Conservation (phyloP, 495 filamentous ascomycete species). For the Pyrenula aspistea region DNA sequence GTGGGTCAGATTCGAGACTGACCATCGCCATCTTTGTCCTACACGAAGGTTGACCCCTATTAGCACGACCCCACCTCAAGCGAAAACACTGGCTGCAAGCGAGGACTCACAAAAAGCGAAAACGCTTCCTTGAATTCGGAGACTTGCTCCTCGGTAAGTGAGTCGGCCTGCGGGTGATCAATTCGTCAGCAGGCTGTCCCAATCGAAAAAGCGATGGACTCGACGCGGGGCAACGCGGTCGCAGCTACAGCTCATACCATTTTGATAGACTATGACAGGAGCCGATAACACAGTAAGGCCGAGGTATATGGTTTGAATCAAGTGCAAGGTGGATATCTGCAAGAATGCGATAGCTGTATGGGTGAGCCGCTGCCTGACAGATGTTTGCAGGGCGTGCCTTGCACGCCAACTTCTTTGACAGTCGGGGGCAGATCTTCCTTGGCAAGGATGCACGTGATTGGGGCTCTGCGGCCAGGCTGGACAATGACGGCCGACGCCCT, state of each 20-base stretch:
- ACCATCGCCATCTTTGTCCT: slow-evolving; percentile 99
- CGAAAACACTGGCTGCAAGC: slow-evolving; percentile 1
- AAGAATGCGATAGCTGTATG: not conserved
- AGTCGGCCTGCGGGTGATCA: slow-evolving; percentile 53
- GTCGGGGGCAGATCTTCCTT: not conserved
- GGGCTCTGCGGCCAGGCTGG: not conserved
- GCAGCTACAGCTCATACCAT: too few relatives aligned
- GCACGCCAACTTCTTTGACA: too few relatives aligned
- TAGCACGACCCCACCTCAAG: slow-evolving; percentile 7
- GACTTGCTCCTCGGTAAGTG: slow-evolving; percentile 97
- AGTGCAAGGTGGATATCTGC: not conserved
- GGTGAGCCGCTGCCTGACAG: not conserved
- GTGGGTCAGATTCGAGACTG: slow-evolving; percentile 30
- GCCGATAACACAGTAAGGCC: too few relatives aligned
- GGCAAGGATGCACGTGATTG: not conserved
- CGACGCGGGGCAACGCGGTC: not conserved
- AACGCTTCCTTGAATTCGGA: slow-evolving; percentile 99
- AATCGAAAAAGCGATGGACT: not conserved
- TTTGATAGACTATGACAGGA: too few relatives aligned
- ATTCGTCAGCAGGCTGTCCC: not conserved
- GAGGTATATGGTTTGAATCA: not conserved
- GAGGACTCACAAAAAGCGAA: slow-evolving; percentile 88
- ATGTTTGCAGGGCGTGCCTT: not conserved
- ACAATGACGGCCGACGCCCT: not conserved
- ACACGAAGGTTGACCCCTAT: slow-evolving; percentile 10